Conservation (phyloP, 305 asterid species). For the Petunia hybrid region DNA sequence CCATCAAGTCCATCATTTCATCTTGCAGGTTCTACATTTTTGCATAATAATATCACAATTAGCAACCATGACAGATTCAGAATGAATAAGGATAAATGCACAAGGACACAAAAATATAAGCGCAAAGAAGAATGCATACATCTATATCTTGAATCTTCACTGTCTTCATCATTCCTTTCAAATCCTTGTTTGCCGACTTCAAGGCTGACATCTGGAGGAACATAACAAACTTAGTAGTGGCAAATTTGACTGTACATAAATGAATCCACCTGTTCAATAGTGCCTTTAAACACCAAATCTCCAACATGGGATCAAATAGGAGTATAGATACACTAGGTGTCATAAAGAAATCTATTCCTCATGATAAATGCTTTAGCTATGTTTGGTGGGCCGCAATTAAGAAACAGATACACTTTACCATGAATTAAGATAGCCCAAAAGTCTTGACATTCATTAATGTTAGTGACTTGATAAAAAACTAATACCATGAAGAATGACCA, state of each 20-base stretch:
- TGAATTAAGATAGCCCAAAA: conserved; percentile 37
- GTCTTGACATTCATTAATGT: not conserved
- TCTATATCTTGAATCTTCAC: conserved; percentile 97
- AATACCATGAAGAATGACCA: not conserved
- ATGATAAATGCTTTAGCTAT: conserved; percentile 35
- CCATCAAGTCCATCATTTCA: conserved; percentile 99
- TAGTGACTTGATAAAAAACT: not conserved
- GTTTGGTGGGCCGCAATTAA: conserved; percentile 53
- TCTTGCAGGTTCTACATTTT: conserved; percentile 83
- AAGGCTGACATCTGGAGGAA: conserved; percentile 88
- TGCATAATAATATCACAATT: conserved; percentile 29
- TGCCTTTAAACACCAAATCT: conserved; percentile 36
- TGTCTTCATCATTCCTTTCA: conserved; percentile 99
- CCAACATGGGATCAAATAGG: conserved; percentile 37
- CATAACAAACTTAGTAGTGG: conserved; percentile 34
- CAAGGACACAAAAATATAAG: not conserved
- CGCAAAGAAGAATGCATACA: conserved; percentile 54
- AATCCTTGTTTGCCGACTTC: conserved; percentile 93
- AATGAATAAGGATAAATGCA: not conserved
- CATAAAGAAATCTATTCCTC: conserved; percentile 37
- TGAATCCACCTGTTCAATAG: conserved; percentile 34
- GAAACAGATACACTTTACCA: conserved; percentile 48
- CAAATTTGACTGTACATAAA: conserved; percentile 21
- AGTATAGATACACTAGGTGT: conserved; percentile 34
- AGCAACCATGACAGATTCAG: not conserved